A percentile compares a stretch with the other conserved stretches of the same genome.
Conservation (phyloP, 441 rosid genomes). For the Eugenia klotzschiana region DNA sequence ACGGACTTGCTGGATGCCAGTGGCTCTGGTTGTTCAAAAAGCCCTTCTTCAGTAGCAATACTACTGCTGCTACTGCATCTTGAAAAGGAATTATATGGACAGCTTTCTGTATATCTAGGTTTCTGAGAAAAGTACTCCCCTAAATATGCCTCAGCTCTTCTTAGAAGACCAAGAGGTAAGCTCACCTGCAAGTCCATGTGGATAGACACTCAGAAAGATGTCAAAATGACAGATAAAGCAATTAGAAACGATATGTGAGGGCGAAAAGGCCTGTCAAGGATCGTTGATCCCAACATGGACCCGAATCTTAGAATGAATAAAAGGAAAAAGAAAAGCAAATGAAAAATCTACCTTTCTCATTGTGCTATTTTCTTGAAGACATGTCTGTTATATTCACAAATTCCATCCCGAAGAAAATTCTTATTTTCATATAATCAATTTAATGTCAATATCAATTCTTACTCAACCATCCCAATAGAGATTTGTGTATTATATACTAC, state of each 20-base stretch:
- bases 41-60: constrained; percentile 51
- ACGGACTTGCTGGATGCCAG: constrained; percentile 31
- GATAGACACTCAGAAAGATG: neutral
- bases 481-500: neutral
- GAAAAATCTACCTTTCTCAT: neutral
- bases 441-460: neutral
- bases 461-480: neutral
- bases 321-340: neutral
- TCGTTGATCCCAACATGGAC: neutral
- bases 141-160: constrained; percentile 48
- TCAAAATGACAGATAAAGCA: neutral
- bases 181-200: constrained; percentile 30
- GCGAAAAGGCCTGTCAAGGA: neutral
- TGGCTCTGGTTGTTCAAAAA: constrained; percentile 57
- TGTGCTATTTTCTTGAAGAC: neutral
- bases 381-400: neutral
- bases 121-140: constrained; percentile 44
- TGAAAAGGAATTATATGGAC: constrained; percentile 30
- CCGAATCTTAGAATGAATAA: neutral
- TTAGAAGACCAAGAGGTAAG: constrained; percentile 40
- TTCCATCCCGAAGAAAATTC: neutral
- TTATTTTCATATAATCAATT: neutral
- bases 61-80: constrained; percentile 51
- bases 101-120: constrained; percentile 21
- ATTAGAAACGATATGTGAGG: neutral